A percentile compares a stretch with the other conserved stretches of the same genome.
Conservation (phyloP, 345 rosid genomes). For the Camelina neglecta region DNA sequence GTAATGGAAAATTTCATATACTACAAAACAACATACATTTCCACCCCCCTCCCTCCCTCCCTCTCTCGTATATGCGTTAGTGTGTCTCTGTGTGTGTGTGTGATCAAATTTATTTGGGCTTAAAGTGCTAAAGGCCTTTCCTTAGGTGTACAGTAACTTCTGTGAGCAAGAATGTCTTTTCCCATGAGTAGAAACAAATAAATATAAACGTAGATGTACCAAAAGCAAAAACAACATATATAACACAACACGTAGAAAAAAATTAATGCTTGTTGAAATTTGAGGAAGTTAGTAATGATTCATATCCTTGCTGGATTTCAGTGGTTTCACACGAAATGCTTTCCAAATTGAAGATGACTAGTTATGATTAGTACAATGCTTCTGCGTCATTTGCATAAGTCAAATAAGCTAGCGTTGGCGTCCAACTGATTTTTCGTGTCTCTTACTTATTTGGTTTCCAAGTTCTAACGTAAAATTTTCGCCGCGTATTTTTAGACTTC, state of each 20-base stretch:
- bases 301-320: slow-evolving; percentile 20
- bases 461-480: not conserved
- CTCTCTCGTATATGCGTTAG: not conserved
- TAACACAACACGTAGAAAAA: not conserved
- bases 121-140: not conserved
- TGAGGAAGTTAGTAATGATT: slow-evolving; percentile 5
- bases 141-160: not conserved
- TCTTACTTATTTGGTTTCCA: not conserved
- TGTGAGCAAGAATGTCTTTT: not conserved
- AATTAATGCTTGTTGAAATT: not conserved
- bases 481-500: not conserved
- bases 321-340: slow-evolving; percentile 9
- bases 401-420: slow-evolving; percentile 32
- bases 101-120: not conserved
- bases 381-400: not conserved
- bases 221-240: not conserved
- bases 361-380: not conserved
- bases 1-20: not conserved
- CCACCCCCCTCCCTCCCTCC: no score
- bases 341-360: slow-evolving; percentile 3
- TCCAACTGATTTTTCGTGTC: slow-evolving; percentile 7
- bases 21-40: not conserved
- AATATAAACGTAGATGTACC: not conserved
- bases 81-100: no score
- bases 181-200: not conserved